phyloP scores from a whole-genome alignment of 2,329 filamentous ascomycete genomes.

The Bipolaris oryzae region DNA sequence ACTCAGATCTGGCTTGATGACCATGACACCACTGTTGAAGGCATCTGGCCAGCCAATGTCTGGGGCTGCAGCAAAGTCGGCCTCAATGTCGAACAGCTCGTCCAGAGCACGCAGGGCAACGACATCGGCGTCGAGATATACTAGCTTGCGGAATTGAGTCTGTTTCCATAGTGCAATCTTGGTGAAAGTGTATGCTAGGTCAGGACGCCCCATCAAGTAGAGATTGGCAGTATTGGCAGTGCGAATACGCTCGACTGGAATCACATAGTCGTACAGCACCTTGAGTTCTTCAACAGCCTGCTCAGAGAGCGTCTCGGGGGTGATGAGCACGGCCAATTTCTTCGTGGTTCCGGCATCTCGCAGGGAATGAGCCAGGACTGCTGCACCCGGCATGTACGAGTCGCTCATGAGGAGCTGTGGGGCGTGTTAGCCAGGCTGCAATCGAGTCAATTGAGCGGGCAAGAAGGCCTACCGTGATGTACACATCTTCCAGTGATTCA shows the following conservation, averaged over 20 bases:
- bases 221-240: constrained; percentile 82
- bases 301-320: constrained; percentile 75
- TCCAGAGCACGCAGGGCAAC: constrained; percentile 90
- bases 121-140: constrained; percentile 93
- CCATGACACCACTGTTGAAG: constrained; percentile 98
- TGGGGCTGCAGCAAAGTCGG: constrained; percentile 73
- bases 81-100: constrained; percentile 78
- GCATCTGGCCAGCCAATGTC: constrained; percentile 98
- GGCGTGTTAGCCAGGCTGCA: constrained; percentile 34
- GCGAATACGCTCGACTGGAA: constrained; percentile 79
- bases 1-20: constrained; percentile 80
- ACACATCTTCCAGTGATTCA: constrained; percentile 61
- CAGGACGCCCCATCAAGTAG: constrained; percentile 86
- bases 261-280: constrained; percentile 85
- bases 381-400: constrained; percentile 88
- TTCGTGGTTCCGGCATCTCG: constrained; percentile 87
- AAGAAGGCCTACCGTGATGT: constrained; percentile 64
- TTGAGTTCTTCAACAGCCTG: constrained; percentile 79
- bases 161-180: constrained; percentile 96
- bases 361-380: constrained; percentile 92
- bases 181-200: constrained; percentile 91
- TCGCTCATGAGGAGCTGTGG: constrained; percentile 87
- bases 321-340: constrained; percentile 84
- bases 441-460: constrained; percentile 14
- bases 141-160: constrained; percentile 86